Evolutionary conservation across 768 basidiomycete genomes (phyloP), one percentile per base, ranked within the genome.

Genomic region (Xanthoconium stramineum): DNA sequence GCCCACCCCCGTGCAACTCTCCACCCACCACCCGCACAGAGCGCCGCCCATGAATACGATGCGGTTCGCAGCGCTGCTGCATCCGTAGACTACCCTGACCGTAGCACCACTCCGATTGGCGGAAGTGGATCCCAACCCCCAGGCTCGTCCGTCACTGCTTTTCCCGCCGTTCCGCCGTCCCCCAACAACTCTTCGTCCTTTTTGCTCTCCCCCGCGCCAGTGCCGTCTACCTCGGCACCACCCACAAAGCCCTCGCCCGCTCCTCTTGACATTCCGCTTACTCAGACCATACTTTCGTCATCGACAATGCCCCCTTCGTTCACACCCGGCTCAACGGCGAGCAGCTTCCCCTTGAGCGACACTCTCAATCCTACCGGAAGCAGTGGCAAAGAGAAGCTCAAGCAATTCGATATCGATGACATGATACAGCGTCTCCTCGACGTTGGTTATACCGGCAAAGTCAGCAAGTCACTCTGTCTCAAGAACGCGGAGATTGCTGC

Each of bases 361-460:
- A 55, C 79, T 6, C 51, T 70, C 29, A 61, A 66, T 57, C 58
- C 71, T 55, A 40, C 66, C n/a, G 78, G 76, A 33, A 67, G 67
- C 30, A 67, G 69, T 45, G 78, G 69, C 50, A 86, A 83, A 72
- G 83, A 82, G 52, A 86, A 80, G 72, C 75, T 78, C 56, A 85
- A 81, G 68, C 84, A 83, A 45, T 79, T 98, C 64, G 97, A 99
- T 72, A 85, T 98, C 55, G 96, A 98, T 74, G 95, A 98, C 72
- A 97, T 98, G 91, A 98, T 99, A 67, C 87, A 90, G 68, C 86
- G 96, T 49, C 82, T 99, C 45, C 79, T 99, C 61, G 95, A 98
- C 64, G 94, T 97, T 8, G 97, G 96, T 5, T 99, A 98, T 72
- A 92, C 91, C 6, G 96, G 95, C 71, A 99, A 98, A 82, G 91